These are phyloP conservation scores for Colletotrichum sp. DNA, from an alignment of 2,329 filamentous ascomycete genomes.

Conservation along the genomic window DNA sequence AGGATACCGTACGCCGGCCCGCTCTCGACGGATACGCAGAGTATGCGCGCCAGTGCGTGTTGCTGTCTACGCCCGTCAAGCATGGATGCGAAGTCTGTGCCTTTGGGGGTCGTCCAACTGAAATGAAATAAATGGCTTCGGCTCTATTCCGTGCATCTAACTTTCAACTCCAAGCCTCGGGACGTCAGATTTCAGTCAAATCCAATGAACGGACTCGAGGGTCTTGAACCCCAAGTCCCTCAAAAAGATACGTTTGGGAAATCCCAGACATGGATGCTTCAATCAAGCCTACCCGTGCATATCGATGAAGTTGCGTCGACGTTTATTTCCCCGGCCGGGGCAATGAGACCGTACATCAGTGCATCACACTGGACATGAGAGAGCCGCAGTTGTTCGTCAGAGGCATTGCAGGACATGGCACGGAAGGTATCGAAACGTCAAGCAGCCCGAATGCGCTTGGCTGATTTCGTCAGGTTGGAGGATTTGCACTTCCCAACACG, in stretches of 20 bases:
- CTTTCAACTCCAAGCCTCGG: neutral
- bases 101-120: neutral
- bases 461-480: neutral
- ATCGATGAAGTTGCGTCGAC: neutral
- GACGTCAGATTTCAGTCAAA: neutral
- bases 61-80: neutral
- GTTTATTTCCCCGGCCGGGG: neutral
- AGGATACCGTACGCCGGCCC: neutral
- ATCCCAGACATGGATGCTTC: neutral
- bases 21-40: neutral
- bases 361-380: neutral
- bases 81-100: constrained; percentile 4
- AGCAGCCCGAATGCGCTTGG: neutral
- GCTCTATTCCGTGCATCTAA: neutral
- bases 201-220: neutral
- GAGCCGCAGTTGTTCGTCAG: neutral
- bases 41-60: constrained; percentile 1
- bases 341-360: neutral
- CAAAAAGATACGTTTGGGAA: neutral
- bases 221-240: neutral
- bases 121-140: neutral
- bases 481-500: neutral
- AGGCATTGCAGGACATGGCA: neutral
- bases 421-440: neutral
- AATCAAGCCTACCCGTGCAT: neutral